These are phyloP conservation scores for Aspergillus awamori DNA, from an alignment of 2,329 filamentous ascomycete species.

Conservation along the genomic window DNA sequence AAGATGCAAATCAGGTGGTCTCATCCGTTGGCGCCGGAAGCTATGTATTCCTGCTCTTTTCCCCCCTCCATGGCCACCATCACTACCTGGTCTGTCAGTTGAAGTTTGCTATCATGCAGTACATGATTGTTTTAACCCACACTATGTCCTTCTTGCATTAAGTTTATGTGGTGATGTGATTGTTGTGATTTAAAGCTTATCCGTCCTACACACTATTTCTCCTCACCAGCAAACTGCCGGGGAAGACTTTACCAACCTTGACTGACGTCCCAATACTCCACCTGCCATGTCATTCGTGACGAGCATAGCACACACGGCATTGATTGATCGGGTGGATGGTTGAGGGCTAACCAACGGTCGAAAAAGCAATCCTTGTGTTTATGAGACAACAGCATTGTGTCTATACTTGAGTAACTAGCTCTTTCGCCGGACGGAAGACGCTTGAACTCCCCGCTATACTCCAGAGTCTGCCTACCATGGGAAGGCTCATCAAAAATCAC, in stretches of 20 bases:
- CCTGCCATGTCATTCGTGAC: conserved; percentile 22
- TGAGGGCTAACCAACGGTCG: conserved; percentile 1
- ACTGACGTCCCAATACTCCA: neutral
- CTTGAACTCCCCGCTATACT: neutral
- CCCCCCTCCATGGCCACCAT: conserved; percentile 14
- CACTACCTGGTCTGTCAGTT: neutral
- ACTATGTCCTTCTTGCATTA: conserved; percentile 9
- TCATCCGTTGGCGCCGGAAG: conserved; percentile 18
- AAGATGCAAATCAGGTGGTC: conserved; percentile 16
- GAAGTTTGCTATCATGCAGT: conserved; percentile 3
- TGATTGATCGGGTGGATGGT: conserved; percentile 14
- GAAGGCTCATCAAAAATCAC: conserved; percentile 99
- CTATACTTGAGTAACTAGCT: neutral
- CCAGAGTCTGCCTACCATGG: conserved; percentile 62
- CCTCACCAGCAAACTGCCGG: neutral
- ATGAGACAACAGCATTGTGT: conserved; percentile 1
- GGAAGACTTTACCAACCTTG: conserved; percentile 1
- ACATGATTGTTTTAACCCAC: conserved; percentile 10
- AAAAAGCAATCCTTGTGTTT: neutral
- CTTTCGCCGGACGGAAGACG: conserved; percentile 35
- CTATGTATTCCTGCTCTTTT: conserved; percentile 20
- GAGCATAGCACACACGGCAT: conserved; percentile 1
- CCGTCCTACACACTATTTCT: neutral
- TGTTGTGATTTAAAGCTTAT: conserved; percentile 15
- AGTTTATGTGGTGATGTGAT: conserved; percentile 20